These are phyloP conservation scores for Moniliella sp. DNA, from an alignment of 1,284 basidiomycete genomes.

Conservation along the genomic window DNA sequence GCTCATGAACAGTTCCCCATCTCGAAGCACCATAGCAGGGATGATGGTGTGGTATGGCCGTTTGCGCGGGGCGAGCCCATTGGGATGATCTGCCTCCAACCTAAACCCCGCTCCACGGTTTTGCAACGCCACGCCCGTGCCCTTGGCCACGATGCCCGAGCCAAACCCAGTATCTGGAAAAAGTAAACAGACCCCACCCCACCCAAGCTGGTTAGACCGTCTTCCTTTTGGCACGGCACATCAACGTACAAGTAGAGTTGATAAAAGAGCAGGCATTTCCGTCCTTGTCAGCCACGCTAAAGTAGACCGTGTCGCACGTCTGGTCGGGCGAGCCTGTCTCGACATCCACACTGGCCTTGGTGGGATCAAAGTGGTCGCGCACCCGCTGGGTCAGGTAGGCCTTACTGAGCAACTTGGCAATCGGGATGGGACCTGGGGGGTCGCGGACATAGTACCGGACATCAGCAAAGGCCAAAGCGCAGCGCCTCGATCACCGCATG, in stretches of 20 bases:
- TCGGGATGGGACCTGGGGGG: constrained; percentile 53
- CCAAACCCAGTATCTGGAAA: constrained; percentile 37
- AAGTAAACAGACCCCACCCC: not conserved
- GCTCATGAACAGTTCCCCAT: constrained; percentile 60
- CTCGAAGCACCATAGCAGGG: constrained; percentile 63
- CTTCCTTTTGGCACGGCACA: not conserved
- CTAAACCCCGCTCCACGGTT: constrained; percentile 72
- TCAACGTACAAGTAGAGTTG: constrained; percentile 55
- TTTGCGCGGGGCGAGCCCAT: constrained; percentile 46
- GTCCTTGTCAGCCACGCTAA: constrained; percentile 48
- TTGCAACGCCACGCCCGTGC: constrained; percentile 84
- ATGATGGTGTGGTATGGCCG: constrained; percentile 88
- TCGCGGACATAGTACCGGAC: constrained; percentile 71
- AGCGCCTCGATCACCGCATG: constrained; percentile 62
- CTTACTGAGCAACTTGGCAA: constrained; percentile 35
- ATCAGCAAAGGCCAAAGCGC: constrained; percentile 57
- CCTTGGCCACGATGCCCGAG: constrained; percentile 55
- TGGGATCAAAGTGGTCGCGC: constrained; percentile 51
- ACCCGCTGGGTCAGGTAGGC: constrained; percentile 63
- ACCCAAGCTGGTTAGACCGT: not conserved
- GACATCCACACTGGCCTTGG: constrained; percentile 46
- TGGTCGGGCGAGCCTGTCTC: constrained; percentile 55
- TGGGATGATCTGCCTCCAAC: constrained; percentile 58
- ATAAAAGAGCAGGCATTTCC: constrained; percentile 88
- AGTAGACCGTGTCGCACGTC: constrained; percentile 80